Evolutionary conservation across 305 asterid species (phyloP).

Genomic region (Fraxinus xanthoxyloides): DNA sequence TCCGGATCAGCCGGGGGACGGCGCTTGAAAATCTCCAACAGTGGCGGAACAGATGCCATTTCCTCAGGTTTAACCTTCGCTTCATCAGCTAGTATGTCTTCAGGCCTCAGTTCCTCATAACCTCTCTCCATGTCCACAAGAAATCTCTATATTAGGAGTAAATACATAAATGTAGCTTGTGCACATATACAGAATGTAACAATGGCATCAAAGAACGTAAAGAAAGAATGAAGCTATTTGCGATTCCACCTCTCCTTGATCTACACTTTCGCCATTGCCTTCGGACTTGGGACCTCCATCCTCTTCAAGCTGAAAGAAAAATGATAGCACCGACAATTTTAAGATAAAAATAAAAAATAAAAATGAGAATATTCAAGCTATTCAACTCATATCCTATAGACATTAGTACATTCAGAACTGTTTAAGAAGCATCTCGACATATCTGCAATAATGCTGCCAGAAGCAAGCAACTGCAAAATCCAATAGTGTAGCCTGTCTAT

Average conservation of each 20-base stretch:
- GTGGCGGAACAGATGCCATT: constrained; percentile 46
- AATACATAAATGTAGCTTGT: constrained; percentile 3
- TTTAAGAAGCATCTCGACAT: not conserved
- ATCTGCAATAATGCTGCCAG: not conserved
- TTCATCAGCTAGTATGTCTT: not conserved
- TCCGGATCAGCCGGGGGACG: constrained; percentile 46
- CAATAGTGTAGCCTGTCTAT: not conserved
- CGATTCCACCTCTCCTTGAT: not conserved
- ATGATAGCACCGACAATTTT: not conserved
- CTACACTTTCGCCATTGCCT: not conserved
- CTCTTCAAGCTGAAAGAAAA: constrained; percentile 36
- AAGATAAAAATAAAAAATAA: not conserved
- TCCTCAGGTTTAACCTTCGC: constrained; percentile 35
- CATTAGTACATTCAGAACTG: not conserved
- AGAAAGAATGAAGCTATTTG: constrained; percentile 2
- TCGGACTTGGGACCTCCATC: constrained; percentile 31
- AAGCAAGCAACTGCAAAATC: not conserved
- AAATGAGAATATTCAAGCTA: not conserved
- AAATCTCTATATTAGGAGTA: constrained; percentile 27
- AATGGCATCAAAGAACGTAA: not conserved
- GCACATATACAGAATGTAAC: not conserved
- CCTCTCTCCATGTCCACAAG: not conserved
- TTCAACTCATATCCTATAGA: not conserved
- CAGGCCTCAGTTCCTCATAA: constrained; percentile 41
- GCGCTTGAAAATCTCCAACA: constrained; percentile 42